Base-by-base conservation (phyloP, 2,329 filamentous ascomycete species). In the Chrysosporium queenslandicum region DNA sequence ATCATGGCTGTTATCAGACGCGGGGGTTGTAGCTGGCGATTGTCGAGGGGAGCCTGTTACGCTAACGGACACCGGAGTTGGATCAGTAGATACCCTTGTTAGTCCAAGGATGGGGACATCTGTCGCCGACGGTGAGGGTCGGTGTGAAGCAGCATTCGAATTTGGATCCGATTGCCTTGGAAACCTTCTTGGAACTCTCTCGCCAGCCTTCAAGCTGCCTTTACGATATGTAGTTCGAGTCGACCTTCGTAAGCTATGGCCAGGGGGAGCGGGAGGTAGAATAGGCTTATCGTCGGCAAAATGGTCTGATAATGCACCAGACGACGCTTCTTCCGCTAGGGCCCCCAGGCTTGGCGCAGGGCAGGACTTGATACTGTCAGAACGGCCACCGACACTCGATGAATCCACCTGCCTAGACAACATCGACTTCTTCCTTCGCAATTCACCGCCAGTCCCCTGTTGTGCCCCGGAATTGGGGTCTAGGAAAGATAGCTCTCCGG, bases 371-470 rank as follows among this genome's bases (percentile, higher is more conserved):
- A 52, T 45, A 16, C 40, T 51, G 27, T 52, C 50, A 5, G 47
- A 48, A 16, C 51, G 39, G 11, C 40, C 43, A 12, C 34, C 32
- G 6, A 50, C 77, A 7, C 77, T 76, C 3, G 82, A 80, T 58
- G 80, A 86, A 60, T 95, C 86, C 54, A 98, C 86, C 66, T 97
- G 90, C 53, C 85, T 80, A 4, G 91, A 97, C 4, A 98, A 76
- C 87, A 94, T 96, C 0, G 91, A 97, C 69, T 92, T 95, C 69
- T 94, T 95, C 61, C 92, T 80, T 60, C 83, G 78, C 57, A 97
- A 66, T 36, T 85, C 78, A 14, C 79, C 79, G 11, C 62, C 65
- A 4, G 70, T 80, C 11, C 72, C 66, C 70, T 79, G 69, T 69
- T 81, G 73, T 63, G 79, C 56, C 59, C 76, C 58, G 54, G 49